Evolutionary conservation across 2,329 filamentous ascomycete species (phyloP), one percentile per base, ranked within the genome.

Genomic region (Beauveria caledonica): DNA sequence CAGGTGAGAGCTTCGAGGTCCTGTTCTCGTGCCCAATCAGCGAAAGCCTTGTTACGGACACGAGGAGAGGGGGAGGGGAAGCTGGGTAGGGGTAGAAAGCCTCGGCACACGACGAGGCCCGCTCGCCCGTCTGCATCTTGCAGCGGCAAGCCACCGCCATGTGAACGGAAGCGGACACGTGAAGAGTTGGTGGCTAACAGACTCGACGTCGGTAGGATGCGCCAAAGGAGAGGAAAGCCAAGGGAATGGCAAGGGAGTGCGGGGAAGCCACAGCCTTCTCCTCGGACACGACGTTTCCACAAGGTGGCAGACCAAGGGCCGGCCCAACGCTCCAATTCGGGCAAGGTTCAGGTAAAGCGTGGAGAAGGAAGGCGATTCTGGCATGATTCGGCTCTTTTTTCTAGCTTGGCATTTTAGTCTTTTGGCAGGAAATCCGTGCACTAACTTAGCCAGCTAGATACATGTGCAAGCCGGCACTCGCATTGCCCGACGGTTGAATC

Each of bases 51-150:
- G 13, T 45, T 15, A 19, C n/a, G 39, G 39, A n/a, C 27, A 6
- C 11, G 9, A 9, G 17, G 7, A 10, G n/a, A 17, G 23, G 15
- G n/a, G 21, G 48, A 9, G 56, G 39, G 25, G 19, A 42, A 59
- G n/a, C 53, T 60, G 49, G 57, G 57, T 53, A 53, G 17, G 56
- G 57, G 21, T 19, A 46, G 40, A 17, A 21, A 46, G 49, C 57
- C 57, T 60, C 57, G 57, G 57, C 57, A 58, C 36, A n/a, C 27
- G 53, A 56, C 42, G 53, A 49, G 6, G 15, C 10, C 25, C 25
- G 25, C 25, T 49, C 13, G 23, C 45, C 6, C 45, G 7, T 27
- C 25, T 27, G 23, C 23, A 40, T 40, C 15, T 40, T 6, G 6
- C 15, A 27, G 15, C 23, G 19, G 13, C 8, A 33, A 46, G 53